Evolutionary conservation across 768 basidiomycete species (phyloP), one percentile per base, ranked within the genome.

Genomic region (Hygrocybe coccinea): DNA sequence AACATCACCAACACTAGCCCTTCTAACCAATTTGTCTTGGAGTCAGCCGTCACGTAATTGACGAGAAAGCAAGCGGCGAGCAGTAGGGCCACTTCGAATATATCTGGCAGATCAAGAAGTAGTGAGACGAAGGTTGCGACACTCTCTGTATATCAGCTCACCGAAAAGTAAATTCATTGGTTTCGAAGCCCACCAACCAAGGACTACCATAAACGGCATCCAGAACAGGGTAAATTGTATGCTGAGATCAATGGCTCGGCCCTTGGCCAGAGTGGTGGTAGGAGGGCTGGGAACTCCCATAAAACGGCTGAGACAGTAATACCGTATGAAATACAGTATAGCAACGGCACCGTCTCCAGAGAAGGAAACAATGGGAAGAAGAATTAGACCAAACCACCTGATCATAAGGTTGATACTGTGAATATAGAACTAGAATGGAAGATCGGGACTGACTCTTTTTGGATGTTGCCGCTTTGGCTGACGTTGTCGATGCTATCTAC

Each of bases 1-100:
- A 87, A 86, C 24, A 79, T 64, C 24, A 88, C 72, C 77, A 89
- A 78, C 17, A 82, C 77, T 43, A 76, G 74, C 14, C 88, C 86
- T 70, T 89, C 87, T 1, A 79, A 81, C 86, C 87, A 89, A 62
- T 89, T 89, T 3, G 88, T 89, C 68, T 89, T 88, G 12, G 81
- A 73, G 64, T 89, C 87, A 0, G 85, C 84, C 11, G 87, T 88
- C 50, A 89, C 84, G 63, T 86, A 88, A 68, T 90, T 90, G 51
- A 89, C 87, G 47, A 89, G 70, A 72, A 89, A 88, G 63, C 83
- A 85, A 2, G 86, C 76, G 1, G 81, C 85, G 3, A 90, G 65
- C 34, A 89, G 69, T 19, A 84, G 59, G 0, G 83, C 80, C 2
- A 89, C 78, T 64, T 89, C 86, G 60, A 84, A 87, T 50, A 84